Evolutionary conservation across 345 rosid genomes (phyloP).

Genomic region (Corchorus olitorius): DNA sequence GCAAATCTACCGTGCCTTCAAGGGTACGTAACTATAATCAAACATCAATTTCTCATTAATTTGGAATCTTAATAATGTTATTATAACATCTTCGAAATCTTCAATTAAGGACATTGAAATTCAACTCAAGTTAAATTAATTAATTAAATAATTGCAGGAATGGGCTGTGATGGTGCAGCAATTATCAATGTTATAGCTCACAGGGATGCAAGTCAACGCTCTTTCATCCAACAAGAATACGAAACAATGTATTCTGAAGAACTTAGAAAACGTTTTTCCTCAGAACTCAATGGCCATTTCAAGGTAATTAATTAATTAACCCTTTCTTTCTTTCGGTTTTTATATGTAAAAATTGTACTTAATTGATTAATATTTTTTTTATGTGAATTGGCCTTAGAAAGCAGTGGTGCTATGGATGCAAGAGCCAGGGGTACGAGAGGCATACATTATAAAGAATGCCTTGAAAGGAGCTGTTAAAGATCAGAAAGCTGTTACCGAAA

Average conservation of each 20-base stretch:
- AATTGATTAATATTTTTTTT: too few relatives aligned
- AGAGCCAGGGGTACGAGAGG: conserved; percentile 52
- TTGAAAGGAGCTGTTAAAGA: conserved; percentile 51
- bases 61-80: not conserved
- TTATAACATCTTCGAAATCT: not conserved
- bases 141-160: conserved; percentile 28
- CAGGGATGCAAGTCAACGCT: conserved; percentile 52
- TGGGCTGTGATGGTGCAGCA: conserved; percentile 57
- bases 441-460: conserved; percentile 40
- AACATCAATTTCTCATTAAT: not conserved
- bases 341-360: too few relatives aligned
- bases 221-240: conserved; percentile 58
- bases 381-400: conserved; percentile 36
- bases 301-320: conserved; percentile 38
- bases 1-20: conserved; percentile 57
- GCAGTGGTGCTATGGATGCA: conserved; percentile 63
- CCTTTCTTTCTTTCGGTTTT: too few relatives aligned
- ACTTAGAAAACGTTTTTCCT: conserved; percentile 48
- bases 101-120: too few relatives aligned
- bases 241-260: conserved; percentile 50
- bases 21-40: conserved; percentile 34
- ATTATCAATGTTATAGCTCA: conserved; percentile 55
- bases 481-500: conserved; percentile 47
- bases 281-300: conserved; percentile 63
- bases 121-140: too few relatives aligned